A percentile compares a stretch with the other conserved stretches of the same genome.
Evolutionary conservation across 83 land plant genomes (phyloP).

Genomic region (Isoetes engelmannii): DNA sequence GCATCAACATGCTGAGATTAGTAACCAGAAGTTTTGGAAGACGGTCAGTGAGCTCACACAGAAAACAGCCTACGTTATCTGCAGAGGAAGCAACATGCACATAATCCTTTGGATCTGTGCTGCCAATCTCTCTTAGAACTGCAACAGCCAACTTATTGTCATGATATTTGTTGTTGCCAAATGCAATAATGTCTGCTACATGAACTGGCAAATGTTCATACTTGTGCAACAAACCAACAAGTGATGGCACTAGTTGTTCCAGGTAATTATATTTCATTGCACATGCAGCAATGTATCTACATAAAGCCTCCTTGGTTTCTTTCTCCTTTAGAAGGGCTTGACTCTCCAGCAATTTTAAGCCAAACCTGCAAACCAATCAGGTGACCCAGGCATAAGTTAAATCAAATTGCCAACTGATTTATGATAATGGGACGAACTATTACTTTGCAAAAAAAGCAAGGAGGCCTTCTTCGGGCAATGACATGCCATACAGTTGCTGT

Average conservation of each 20-base stretch:
- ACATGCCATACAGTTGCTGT: conserved; percentile 64
- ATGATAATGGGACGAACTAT: conserved; percentile 16
- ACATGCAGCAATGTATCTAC: conserved; percentile 67
- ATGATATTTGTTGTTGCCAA: conserved; percentile 58
- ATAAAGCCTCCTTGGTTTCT: conserved; percentile 60
- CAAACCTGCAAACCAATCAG: conserved; percentile 38
- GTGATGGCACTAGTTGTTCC: conserved; percentile 68
- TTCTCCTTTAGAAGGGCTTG: conserved; percentile 49
- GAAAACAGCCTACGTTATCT: conserved; percentile 81
- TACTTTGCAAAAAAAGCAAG: conserved; percentile 75
- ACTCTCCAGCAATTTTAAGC: conserved; percentile 66
- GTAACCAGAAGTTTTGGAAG: conserved; percentile 70
- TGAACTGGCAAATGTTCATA: conserved; percentile 60
- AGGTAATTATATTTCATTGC: conserved; percentile 65
- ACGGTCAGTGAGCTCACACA: conserved; percentile 80
- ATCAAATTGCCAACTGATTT: conserved; percentile 4
- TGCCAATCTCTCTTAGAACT: conserved; percentile 78
- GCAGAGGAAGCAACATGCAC: conserved; percentile 72
- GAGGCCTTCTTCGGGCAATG: conserved; percentile 71
- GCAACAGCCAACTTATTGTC: conserved; percentile 72
- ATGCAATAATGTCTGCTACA: conserved; percentile 67
- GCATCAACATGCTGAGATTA: conserved; percentile 74
- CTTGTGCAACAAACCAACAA: conserved; percentile 74
- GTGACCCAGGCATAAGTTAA: not conserved
- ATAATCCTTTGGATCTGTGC: conserved; percentile 71